A percentile compares a stretch with the other conserved stretches of the same genome.
Conservation (phyloP, 2,329 filamentous ascomycete genomes). For the Fusarium cyanostomum region DNA sequence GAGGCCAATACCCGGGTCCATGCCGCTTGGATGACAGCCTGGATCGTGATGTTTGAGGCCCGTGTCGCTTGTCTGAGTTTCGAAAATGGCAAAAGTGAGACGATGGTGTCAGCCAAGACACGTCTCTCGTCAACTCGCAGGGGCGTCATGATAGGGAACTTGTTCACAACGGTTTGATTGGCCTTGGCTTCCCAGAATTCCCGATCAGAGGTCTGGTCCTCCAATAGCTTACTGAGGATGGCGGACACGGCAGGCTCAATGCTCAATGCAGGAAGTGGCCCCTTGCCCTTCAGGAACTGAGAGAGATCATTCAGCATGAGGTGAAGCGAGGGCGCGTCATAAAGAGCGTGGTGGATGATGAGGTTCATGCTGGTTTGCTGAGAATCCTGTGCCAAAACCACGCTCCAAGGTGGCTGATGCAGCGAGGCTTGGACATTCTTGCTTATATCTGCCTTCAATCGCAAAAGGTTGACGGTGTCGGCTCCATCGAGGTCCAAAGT, state of each 20-base stretch:
- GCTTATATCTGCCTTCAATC: constrained; percentile 51
- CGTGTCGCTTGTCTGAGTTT: constrained; percentile 66
- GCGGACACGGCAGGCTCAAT: constrained; percentile 52
- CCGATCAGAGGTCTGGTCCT: constrained; percentile 49
- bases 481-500: background rate
- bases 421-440: constrained; percentile 54
- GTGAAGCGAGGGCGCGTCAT: constrained; percentile 81
- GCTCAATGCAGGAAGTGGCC: constrained; percentile 11
- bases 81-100: constrained; percentile 51
- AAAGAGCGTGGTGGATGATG: constrained; percentile 80
- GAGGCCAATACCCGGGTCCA: constrained; percentile 80
- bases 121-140: constrained; percentile 53
- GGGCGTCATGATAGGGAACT: constrained; percentile 81
- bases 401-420: constrained; percentile 69
- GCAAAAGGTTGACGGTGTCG: constrained; percentile 42
- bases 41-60: constrained; percentile 72
- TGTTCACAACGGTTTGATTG: constrained; percentile 65
- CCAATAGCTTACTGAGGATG: constrained; percentile 51
- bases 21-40: constrained; percentile 77
- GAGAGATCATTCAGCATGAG: constrained; percentile 70
- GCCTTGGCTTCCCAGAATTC: constrained; percentile 72
- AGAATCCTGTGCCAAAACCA: constrained; percentile 57
- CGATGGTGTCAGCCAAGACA: constrained; percentile 47
- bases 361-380: constrained; percentile 52
- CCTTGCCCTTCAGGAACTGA: constrained; percentile 36